Evolutionary conservation across 2,329 filamentous ascomycete species (phyloP), one percentile per base, ranked within the genome.

Genomic region (Xylaria sp.): DNA sequence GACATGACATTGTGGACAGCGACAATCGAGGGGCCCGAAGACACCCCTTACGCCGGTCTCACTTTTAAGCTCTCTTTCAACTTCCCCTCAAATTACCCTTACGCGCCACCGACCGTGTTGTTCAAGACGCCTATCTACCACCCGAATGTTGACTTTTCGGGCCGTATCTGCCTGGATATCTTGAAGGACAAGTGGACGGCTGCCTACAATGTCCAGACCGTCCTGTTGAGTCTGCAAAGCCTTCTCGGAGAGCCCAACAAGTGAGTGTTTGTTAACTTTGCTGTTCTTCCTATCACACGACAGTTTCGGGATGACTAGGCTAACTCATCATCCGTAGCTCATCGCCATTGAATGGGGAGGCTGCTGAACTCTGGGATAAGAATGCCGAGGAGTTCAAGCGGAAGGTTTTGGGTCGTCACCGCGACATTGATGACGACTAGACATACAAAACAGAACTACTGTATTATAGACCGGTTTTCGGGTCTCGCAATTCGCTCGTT

Each of bases 101-200:
- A 97, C 77, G 86, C 89, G 1, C 87, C 95, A 21, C 95, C 95
- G 0, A 92, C 90, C 2, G 95, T 99, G 17, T 85, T 97, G 62
- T 99, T 97, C 87, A 96, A 93, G 82, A 99, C 96, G 6, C 95
- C 95, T 37, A 97, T 99, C 79, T 99, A 98, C 83, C 95, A 99
- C 78, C 95, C 95, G 55, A 99, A 99, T 72, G 92, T 99, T 70
- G 95, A 99, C 80, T 97, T 99, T 81, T 93, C 91, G 3, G 95
- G 95, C 40, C 87, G 95, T 58, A 99, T 99, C 78, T 99, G 95
- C 77, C 84, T 99, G 63, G 96, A 99, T 74, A 99, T 99, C 69
- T 84, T 99, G 67, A 98, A 97, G 84, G 95, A 98, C 78, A 97
- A 97, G 81, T 99, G 95, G 95, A 97, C 93, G 62, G 93, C 95